Percentiles rank a stretch among this genome's conserved stretches.
These are phyloP conservation scores for Plasmodium adleri DNA, from an alignment of 169 alveolate species.

Conservation along the genomic window DNA sequence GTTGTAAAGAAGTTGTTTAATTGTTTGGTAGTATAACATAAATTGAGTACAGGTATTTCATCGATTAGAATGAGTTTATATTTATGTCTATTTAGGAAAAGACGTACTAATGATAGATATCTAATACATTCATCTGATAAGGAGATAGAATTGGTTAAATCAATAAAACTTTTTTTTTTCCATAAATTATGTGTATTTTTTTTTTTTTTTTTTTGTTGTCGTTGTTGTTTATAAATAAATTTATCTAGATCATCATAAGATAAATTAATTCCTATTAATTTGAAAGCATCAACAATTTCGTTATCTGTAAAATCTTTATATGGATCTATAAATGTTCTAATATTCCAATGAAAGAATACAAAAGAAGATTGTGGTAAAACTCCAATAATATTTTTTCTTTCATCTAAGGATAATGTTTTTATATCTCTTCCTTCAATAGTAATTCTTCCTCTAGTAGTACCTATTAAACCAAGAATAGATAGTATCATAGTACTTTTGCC, in stretches of 20 bases:
- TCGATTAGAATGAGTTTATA: conserved; percentile 86
- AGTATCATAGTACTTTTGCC: conserved; percentile 81
- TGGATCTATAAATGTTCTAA: conserved; percentile 80
- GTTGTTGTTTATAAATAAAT: conserved; percentile 38
- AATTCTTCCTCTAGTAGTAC: conserved; percentile 77
- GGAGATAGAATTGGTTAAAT: conserved; percentile 20
- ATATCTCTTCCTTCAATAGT: conserved; percentile 77
- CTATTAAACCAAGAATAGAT: conserved; percentile 78
- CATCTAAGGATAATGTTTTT: conserved; percentile 17
- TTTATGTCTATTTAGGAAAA: conserved; percentile 80
- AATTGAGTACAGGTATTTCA: conserved; percentile 84
- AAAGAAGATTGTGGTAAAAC: conserved; percentile 82
- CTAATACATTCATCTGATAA: conserved; percentile 82
- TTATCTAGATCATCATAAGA: conserved; percentile 30
- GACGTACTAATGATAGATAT: conserved; percentile 81
- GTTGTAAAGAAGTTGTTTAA: conserved; percentile 23
- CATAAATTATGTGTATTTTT: not conserved
- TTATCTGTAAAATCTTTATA: conserved; percentile 75
- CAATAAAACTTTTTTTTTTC: conserved; percentile 1
- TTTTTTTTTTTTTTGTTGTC: conserved; percentile 1
- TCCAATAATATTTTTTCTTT: conserved; percentile 76
- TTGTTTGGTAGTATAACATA: conserved; percentile 3
- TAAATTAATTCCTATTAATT: conserved; percentile 57
- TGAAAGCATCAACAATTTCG: conserved; percentile 76
- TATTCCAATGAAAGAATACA: conserved; percentile 78